These are phyloP conservation scores for Sarocladium brachiariae DNA, from an alignment of 2,329 filamentous ascomycete species.

Conservation along the genomic window DNA sequence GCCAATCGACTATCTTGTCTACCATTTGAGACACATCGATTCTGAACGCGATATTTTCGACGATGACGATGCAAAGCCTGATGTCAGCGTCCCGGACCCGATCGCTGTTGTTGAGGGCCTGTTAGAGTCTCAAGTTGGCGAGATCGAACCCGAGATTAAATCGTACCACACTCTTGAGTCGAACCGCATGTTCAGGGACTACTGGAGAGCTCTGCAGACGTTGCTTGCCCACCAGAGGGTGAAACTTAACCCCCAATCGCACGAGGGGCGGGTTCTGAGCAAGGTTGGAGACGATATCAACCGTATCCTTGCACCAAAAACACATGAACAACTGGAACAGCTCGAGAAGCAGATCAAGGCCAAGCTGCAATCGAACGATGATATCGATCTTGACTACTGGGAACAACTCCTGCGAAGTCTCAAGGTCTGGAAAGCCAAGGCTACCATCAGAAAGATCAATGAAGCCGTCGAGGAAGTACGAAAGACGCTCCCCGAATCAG, in stretches of 20 bases:
- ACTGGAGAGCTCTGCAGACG: conserved; percentile 85
- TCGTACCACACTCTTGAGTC: conserved; percentile 78
- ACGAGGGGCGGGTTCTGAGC: conserved; percentile 67
- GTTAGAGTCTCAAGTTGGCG: conserved; percentile 57
- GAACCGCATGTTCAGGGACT: conserved; percentile 71
- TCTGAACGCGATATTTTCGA: conserved; percentile 78
- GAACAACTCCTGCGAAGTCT: conserved; percentile 82
- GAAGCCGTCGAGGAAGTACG: conserved; percentile 61
- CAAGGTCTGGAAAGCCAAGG: conserved; percentile 85
- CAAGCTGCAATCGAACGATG: conserved; percentile 82
- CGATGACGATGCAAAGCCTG: conserved; percentile 67
- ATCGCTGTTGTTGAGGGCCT: conserved; percentile 73
- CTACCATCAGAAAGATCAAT: conserved; percentile 71
- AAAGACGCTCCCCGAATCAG: background rate
- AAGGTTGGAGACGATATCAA: conserved; percentile 86
- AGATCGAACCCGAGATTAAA: conserved; percentile 74
- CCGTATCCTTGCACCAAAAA: conserved; percentile 76
- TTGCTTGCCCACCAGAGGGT: conserved; percentile 72
- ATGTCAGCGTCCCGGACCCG: conserved; percentile 72
- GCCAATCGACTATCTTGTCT: conserved; percentile 88
- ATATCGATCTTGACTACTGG: conserved; percentile 97
- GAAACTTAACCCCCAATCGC: conserved; percentile 53
- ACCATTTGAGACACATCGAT: conserved; percentile 84
- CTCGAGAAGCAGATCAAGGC: conserved; percentile 80
- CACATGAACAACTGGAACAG: conserved; percentile 75